Percentiles rank a stretch among this genome's conserved stretches.
phyloP scores from a whole-genome alignment of 371 early-diverging fungal genomes.

The Apophysomyces ossiformis region DNA sequence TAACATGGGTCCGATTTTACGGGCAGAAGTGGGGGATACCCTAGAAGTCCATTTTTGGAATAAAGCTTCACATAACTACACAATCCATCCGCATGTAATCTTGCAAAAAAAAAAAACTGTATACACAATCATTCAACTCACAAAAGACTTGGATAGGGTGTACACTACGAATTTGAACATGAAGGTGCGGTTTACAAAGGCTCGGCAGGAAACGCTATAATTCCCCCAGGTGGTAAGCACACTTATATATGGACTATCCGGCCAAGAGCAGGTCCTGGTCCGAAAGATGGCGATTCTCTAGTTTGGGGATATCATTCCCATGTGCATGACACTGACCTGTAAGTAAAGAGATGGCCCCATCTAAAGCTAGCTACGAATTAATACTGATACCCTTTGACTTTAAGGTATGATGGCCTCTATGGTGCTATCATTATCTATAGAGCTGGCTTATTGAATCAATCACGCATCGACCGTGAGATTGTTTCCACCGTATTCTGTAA shows the following conservation, averaged over 20 bases:
- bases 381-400: background rate
- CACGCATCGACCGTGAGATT: constrained; percentile 28
- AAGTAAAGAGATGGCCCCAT: constrained; percentile 12
- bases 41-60: constrained; percentile 52
- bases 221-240: constrained; percentile 42
- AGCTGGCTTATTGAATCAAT: constrained; percentile 34
- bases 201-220: constrained; percentile 27
- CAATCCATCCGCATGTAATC: constrained; percentile 57
- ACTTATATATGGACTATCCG: constrained; percentile 51
- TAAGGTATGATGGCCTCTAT: constrained; percentile 48
- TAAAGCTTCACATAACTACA: constrained; percentile 37
- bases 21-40: constrained; percentile 56
- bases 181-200: constrained; percentile 56
- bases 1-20: constrained; percentile 53
- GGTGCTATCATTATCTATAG: constrained; percentile 53
- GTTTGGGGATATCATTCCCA: constrained; percentile 63
- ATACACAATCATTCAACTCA: no score
- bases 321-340: constrained; percentile 46
- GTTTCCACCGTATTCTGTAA: constrained; percentile 48
- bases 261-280: constrained; percentile 53
- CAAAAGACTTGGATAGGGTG: constrained; percentile 30
- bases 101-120: no score
- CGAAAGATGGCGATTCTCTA: constrained; percentile 44
- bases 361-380: background rate
- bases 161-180: constrained; percentile 53